These are phyloP conservation scores for Proliferodiscus dingleyae DNA, from an alignment of 2,329 filamentous ascomycete species.

Conservation along the genomic window DNA sequence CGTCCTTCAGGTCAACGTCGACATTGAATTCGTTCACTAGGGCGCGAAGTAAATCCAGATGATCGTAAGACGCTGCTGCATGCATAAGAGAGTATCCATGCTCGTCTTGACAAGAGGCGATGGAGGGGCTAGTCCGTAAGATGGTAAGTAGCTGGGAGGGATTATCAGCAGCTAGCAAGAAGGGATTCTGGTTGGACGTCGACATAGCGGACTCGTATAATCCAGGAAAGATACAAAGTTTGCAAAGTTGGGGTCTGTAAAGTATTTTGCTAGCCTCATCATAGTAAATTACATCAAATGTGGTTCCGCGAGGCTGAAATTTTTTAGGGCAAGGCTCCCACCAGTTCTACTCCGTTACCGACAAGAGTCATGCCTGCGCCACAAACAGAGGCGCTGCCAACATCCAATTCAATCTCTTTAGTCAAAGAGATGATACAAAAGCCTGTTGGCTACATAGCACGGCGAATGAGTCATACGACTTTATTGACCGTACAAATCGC, in stretches of 20 bases:
- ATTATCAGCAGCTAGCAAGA: slow-evolving; percentile 78
- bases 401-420: background rate
- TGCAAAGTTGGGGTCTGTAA: background rate
- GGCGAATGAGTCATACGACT: background rate
- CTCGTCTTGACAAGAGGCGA: slow-evolving; percentile 77
- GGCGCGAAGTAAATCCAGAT: slow-evolving; percentile 70
- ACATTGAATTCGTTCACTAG: slow-evolving; percentile 74
- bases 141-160: slow-evolving; percentile 67
- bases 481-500: too few relatives aligned
- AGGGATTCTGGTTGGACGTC: slow-evolving; percentile 49
- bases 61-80: slow-evolving; percentile 88
- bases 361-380: slow-evolving; percentile 2
- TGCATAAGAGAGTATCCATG: slow-evolving; percentile 94
- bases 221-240: background rate
- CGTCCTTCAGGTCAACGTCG: slow-evolving; percentile 75
- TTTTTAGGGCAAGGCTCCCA: background rate
- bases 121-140: slow-evolving; percentile 66
- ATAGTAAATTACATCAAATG: background rate
- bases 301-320: background rate
- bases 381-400: too few relatives aligned
- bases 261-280: too few relatives aligned
- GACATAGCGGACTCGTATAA: slow-evolving; percentile 9
- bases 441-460: background rate
- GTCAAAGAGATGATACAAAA: background rate
- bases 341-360: background rate